These are phyloP conservation scores for Phytophthora boehmeriae DNA, from an alignment of 352 stramenopile genomes.

Conservation along the genomic window DNA sequence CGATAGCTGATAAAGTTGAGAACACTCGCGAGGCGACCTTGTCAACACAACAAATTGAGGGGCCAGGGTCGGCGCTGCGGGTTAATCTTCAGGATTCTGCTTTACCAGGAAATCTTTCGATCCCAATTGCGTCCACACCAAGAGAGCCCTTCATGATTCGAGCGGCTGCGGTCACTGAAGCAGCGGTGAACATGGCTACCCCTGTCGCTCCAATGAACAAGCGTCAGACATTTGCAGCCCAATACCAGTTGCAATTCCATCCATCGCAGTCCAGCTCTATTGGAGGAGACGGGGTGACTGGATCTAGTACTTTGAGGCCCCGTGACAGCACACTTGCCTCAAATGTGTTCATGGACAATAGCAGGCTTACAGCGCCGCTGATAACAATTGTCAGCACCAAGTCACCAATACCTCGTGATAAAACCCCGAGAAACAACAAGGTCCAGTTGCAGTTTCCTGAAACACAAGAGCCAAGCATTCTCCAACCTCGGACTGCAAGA, in stretches of 20 bases:
- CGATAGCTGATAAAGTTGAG: slow-evolving; percentile 16
- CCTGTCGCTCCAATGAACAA: slow-evolving; percentile 9
- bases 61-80: slow-evolving; percentile 14
- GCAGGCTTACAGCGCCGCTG: slow-evolving; percentile 34
- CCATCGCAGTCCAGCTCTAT: slow-evolving; percentile 6
- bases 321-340: background rate
- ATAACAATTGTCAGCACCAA: slow-evolving; percentile 36
- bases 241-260: slow-evolving; percentile 16
- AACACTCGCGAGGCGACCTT: slow-evolving; percentile 8
- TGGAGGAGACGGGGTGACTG: background rate
- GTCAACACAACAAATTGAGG: slow-evolving; percentile 23
- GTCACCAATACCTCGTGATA: slow-evolving; percentile 14
- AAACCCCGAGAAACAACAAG: slow-evolving; percentile 10
- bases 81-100: slow-evolving; percentile 16
- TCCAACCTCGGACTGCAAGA: slow-evolving; percentile 18
- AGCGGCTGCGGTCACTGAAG: slow-evolving; percentile 26
- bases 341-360: slow-evolving; percentile 31
- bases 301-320: slow-evolving; percentile 14
- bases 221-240: slow-evolving; percentile 12
- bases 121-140: slow-evolving; percentile 12
- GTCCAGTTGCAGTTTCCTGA: slow-evolving; percentile 28
- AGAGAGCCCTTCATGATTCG: slow-evolving; percentile 29
- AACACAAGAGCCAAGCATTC: background rate
- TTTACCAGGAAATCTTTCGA: slow-evolving; percentile 13
- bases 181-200: slow-evolving; percentile 27